Evolutionary conservation across 2,329 filamentous ascomycete genomes (phyloP).

Genomic region (Lizonia empirigonia): DNA sequence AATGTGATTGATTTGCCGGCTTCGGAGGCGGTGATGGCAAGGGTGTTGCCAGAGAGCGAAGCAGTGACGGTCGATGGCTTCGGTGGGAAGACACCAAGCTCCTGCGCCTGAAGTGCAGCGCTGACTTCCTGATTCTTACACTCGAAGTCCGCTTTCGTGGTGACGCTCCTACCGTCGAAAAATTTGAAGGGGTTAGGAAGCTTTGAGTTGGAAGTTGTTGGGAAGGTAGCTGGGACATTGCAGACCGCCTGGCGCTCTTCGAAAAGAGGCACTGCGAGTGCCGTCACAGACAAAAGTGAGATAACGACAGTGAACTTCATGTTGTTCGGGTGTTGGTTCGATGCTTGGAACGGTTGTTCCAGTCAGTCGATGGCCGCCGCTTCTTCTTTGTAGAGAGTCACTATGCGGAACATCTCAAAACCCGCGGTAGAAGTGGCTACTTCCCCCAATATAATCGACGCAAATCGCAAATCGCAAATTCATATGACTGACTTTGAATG

Average conservation of each 20-base stretch:
- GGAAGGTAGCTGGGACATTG: conserved; percentile 39
- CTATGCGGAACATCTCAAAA: neutral
- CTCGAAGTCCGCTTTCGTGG: conserved; percentile 42
- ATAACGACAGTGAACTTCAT: conserved; percentile 44
- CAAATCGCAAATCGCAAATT: neutral
- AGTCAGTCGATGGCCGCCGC: too few relatives aligned
- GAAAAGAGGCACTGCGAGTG: conserved; percentile 36
- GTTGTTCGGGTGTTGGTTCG: conserved; percentile 7
- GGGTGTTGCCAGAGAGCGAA: conserved; percentile 36
- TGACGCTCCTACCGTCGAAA: conserved; percentile 43
- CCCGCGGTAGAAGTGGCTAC: conserved; percentile 1
- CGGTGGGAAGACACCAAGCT: conserved; percentile 47
- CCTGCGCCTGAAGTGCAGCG: conserved; percentile 45
- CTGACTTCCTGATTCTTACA: conserved; percentile 48
- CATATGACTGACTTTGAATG: neutral
- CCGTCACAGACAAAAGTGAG: conserved; percentile 38
- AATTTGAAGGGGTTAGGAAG: conserved; percentile 49
- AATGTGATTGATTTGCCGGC: conserved; percentile 46
- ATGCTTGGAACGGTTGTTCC: neutral
- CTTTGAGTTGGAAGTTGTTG: conserved; percentile 38
- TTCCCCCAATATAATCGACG: conserved; percentile 1
- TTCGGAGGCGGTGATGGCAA: conserved; percentile 45
- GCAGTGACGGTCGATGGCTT: conserved; percentile 43
- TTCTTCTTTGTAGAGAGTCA: neutral
- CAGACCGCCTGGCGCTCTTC: conserved; percentile 42